phyloP scores from a whole-genome alignment of 2,329 filamentous ascomycete genomes.

The Ophiosphaerella herpotricha region DNA sequence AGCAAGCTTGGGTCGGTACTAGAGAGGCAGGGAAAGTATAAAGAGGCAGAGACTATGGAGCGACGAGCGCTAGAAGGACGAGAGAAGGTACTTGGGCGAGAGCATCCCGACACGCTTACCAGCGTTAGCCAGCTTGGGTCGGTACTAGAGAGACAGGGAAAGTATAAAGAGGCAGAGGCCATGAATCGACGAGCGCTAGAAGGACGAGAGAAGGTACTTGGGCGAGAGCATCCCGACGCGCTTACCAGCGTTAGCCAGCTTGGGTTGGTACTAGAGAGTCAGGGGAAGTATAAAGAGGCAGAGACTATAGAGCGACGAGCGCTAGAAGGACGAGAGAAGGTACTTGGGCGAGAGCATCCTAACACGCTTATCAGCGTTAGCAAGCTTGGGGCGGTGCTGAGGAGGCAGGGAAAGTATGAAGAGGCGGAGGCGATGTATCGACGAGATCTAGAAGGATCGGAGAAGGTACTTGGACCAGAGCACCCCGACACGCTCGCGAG shows the following conservation, averaged over 20 bases:
- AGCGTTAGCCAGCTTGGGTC: conserved; percentile 2
- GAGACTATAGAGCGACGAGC: not conserved
- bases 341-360: not conserved
- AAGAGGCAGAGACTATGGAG: not conserved
- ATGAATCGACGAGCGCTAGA: conserved; percentile 6
- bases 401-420: conserved; percentile 1
- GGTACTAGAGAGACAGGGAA: too few species aligned
- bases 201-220: conserved; percentile 2
- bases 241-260: conserved; percentile 1
- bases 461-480: conserved; percentile 2
- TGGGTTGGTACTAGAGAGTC: not conserved
- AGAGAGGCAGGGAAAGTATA: not conserved
- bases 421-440: not conserved
- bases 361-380: not conserved
- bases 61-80: conserved; percentile 4
- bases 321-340: conserved; percentile 9
- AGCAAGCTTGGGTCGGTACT: conserved; percentile 1
- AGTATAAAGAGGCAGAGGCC: conserved; percentile 8
- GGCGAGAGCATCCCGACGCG: conserved; percentile 3
- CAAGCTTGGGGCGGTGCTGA: not conserved
- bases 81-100: conserved; percentile 9
- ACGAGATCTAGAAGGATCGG: conserved; percentile 4
- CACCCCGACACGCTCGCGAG: too few species aligned
- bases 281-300: not conserved
- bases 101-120: conserved; percentile 2